Base-by-base conservation (phyloP, 495 filamentous ascomycete genomes). In the Pyrenopolyporus hunteri region DNA sequence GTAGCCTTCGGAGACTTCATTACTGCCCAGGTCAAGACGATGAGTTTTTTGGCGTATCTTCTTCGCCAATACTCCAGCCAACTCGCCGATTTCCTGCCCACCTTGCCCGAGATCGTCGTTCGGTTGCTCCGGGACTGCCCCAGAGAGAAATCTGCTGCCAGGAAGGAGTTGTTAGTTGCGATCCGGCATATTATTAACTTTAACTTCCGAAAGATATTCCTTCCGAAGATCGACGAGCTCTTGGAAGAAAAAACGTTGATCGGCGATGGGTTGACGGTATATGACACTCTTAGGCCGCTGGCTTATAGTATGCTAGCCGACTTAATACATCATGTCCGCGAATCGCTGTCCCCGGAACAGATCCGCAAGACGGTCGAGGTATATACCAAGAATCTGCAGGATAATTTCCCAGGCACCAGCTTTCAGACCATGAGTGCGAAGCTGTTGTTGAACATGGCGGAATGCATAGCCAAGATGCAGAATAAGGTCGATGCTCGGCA, bases 371-470 rank as follows among this genome's bases (percentile, higher is more conserved):
- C 95, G 0, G 91, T 99, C 7, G 91, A 96, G 65, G 95, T 98
- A 5, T 99, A 98, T 72, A 97, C 94, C 3, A 92, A 90, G 65
- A 98, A 98, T 63, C 80, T 99, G 17, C 93, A 96, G 63, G 95
- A 98, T 70, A 90, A 89, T 58, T 96, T 97, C 64, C 95, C 95
- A 1, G 95, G 95, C 10, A 98, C 95, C 3, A 98, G 94, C 72
- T 99, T 98, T 71, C 95, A 99, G 72, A 99, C 95, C 0, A 99
- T 99, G 95, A 98, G 94, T 67, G 95, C 95, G 2, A 99, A 98
- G 71, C 79, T 99, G 2, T 78, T 99, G 2, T 76, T 99, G 46
- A 99, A 99, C 72, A 90, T 99, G 89, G 94, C 94, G 0, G 95
- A 98, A 67, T 93, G 89, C 72, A 99, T 99, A 63, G 91, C 93